Evolutionary conservation across 495 filamentous ascomycete genomes (phyloP).

Genomic region (Pseudomonodictys pantanalensis): DNA sequence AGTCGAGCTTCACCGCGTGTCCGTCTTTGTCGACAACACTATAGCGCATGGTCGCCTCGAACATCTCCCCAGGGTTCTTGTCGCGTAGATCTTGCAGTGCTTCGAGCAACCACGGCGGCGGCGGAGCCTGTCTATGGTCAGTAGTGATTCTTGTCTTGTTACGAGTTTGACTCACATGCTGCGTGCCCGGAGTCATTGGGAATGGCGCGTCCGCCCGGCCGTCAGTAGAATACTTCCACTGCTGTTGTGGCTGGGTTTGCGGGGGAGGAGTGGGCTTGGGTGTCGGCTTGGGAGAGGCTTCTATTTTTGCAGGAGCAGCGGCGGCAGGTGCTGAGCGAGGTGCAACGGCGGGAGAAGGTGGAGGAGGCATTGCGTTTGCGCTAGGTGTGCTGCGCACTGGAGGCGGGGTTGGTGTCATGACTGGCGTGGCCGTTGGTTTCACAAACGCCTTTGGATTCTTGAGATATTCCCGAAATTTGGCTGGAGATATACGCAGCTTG

Average conservation of each 20-base stretch:
- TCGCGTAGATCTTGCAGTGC: constrained; percentile 63
- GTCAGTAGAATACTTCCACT: constrained; percentile 32
- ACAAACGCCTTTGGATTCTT: constrained; percentile 45
- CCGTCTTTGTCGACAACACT: constrained; percentile 68
- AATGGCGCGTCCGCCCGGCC: constrained; percentile 33
- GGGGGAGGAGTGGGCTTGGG: constrained; percentile 5
- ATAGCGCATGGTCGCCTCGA: constrained; percentile 86
- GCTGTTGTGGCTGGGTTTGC: constrained; percentile 16
- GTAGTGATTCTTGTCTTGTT: neutral
- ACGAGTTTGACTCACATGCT: constrained; percentile 14
- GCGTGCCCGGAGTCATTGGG: constrained; percentile 14
- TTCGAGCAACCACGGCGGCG: constrained; percentile 73
- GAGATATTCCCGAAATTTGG: constrained; percentile 59
- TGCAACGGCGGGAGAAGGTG: constrained; percentile 41
- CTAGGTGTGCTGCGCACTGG: constrained; percentile 53
- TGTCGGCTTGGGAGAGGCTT: constrained; percentile 20
- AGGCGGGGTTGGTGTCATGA: constrained; percentile 48
- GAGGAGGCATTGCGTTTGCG: constrained; percentile 61
- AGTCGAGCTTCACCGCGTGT: constrained; percentile 47
- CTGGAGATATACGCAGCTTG: constrained; percentile 66
- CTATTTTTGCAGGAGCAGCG: constrained; percentile 31
- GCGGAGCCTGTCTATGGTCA: constrained; percentile 56
- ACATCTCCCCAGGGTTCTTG: constrained; percentile 69
- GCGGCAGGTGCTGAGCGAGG: constrained; percentile 35
- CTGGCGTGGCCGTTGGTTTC: constrained; percentile 40